Base-by-base conservation (phyloP, 2,329 filamentous ascomycete genomes). In the Ophiosphaerella herpotricha region DNA sequence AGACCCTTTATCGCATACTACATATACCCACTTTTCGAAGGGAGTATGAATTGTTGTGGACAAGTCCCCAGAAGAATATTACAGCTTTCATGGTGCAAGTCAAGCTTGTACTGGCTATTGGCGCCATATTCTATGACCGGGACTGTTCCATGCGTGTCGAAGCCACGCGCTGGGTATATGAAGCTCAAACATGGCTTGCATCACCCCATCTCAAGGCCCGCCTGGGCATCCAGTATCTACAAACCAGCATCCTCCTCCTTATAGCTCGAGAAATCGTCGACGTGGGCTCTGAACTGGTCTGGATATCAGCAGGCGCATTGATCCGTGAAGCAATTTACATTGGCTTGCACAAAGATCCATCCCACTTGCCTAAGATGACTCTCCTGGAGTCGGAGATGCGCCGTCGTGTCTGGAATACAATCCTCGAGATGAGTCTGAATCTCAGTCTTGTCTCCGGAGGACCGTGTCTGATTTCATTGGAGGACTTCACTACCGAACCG, bases 21-120 rank as follows among this genome's bases (percentile, higher is more conserved):
- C 81, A 84, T 49, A 63, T 82, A 0, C 81, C 80, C 0, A 76
- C 73, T 1, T 84, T 84, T 38, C 69, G 49, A 23, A 70, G 61
- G 6, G 75, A 78, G 2, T 84, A 82, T 16, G 79, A 83, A 21
- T 73, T 75, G 0, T 55, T 83, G 0, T 86, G 83, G 82, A 33
- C 35, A 0, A 55, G 66, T 1, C 55, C 58, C 0, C 29, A 50
- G 0, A 49, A 66, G 1, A 61, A 72, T 0, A 74, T 78, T 35
- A 68, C 66, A 1, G 70, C 66, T 0, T 86, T 86, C 41, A 50
- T 85, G 1, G 75, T 85, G 12, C 82, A 82, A 39, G 54, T 86
- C 2, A 84, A 85, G 55, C 69, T 87, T 0, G 76, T 85, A 0
- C 66, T 86, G 4, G 82, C 84, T 0, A 78, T 86, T 14, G 85